Conservation (phyloP, 2,329 filamentous ascomycete species). For the Macrophomina pseudophaseolina region DNA sequence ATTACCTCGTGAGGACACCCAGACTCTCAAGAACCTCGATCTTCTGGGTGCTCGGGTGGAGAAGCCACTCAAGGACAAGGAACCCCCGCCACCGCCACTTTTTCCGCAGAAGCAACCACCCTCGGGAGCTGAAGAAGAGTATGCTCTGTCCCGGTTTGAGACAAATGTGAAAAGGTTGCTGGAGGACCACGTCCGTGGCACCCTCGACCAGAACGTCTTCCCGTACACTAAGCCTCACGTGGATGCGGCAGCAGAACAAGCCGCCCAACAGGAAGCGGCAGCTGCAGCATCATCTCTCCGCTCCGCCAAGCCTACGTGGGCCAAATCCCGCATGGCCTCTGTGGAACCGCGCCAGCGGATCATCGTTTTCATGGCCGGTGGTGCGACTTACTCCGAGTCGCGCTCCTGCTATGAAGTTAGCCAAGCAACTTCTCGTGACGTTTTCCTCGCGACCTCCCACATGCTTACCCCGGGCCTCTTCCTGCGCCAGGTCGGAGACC, state of each 20-base stretch:
- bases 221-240: slow-evolving; percentile 61
- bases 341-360: slow-evolving; percentile 87
- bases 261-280: slow-evolving; percentile 56
- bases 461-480: slow-evolving; percentile 89
- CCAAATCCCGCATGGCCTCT: slow-evolving; percentile 74
- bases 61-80: slow-evolving; percentile 77
- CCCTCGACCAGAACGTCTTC: slow-evolving; percentile 51
- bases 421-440: slow-evolving; percentile 72
- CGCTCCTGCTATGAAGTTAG: slow-evolving; percentile 88
- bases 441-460: slow-evolving; percentile 89
- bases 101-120: slow-evolving; percentile 70
- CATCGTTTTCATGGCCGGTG: slow-evolving; percentile 93
- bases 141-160: slow-evolving; percentile 84
- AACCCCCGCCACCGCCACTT: slow-evolving; percentile 67
- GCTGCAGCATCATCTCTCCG: slow-evolving; percentile 71
- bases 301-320: slow-evolving; percentile 94
- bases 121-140: slow-evolving; percentile 68
- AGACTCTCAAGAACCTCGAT: slow-evolving; percentile 77
- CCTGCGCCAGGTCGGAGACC: slow-evolving; percentile 79
- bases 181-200: slow-evolving; percentile 63
- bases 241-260: slow-evolving; percentile 62
- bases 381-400: slow-evolving; percentile 90
- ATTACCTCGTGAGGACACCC: slow-evolving; percentile 74
- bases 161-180: slow-evolving; percentile 82
- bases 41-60: slow-evolving; percentile 77